These are phyloP conservation scores for Eucalyptus leucophloia DNA, from an alignment of 345 rosid genomes.

Conservation along the genomic window DNA sequence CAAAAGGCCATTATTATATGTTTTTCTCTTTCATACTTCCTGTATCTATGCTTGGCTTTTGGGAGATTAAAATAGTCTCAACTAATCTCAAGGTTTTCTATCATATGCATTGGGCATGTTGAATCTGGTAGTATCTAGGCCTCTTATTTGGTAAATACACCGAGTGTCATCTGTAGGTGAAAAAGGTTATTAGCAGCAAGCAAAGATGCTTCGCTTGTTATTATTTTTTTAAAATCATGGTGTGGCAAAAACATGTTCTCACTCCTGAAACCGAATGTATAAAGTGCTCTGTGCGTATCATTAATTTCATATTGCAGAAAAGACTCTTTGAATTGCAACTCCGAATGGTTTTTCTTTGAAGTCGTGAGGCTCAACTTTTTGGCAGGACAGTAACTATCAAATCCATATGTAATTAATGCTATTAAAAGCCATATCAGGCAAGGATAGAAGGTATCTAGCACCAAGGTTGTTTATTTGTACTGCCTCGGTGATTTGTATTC, in stretches of 20 bases:
- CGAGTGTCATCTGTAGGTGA: background rate
- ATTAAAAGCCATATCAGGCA: background rate
- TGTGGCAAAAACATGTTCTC: background rate
- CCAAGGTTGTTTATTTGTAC: background rate
- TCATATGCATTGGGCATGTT: background rate
- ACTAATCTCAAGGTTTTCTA: background rate
- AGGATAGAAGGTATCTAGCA: background rate
- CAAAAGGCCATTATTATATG: background rate
- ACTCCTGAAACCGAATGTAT: background rate
- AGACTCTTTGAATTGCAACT: background rate
- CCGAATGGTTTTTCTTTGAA: background rate
- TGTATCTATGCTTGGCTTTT: background rate
- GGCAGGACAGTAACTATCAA: background rate
- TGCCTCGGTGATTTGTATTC: background rate
- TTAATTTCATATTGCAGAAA: background rate
- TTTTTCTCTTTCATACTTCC: background rate
- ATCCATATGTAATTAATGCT: slow-evolving; percentile 3
- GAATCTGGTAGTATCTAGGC: background rate
- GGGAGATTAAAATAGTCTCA: background rate
- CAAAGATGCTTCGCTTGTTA: background rate
- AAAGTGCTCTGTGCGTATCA: background rate
- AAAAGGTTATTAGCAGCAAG: background rate
- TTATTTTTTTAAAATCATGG: background rate
- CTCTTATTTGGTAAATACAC: background rate
- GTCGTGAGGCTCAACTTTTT: background rate